Evolutionary conservation across 2,329 filamentous ascomycete species (phyloP).

Genomic region (Trematosphaeria pertusa): DNA sequence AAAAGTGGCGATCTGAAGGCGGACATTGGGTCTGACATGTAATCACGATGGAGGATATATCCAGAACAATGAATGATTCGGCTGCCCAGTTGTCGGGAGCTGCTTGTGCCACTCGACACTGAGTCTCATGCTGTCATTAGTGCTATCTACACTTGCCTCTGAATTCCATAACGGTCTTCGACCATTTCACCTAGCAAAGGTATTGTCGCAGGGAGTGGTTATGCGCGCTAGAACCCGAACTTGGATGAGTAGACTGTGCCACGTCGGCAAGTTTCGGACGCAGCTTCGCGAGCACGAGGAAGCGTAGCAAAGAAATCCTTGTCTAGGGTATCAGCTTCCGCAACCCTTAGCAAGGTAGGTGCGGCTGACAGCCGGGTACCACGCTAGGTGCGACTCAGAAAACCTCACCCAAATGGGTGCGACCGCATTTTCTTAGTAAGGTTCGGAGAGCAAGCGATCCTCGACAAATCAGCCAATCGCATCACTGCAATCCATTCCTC

Average conservation of each 20-base stretch:
- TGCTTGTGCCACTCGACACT: background rate
- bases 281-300: background rate
- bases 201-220: background rate
- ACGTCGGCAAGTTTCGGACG: background rate
- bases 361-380: background rate
- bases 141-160: background rate
- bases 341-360: constrained; percentile 1
- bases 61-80: constrained; percentile 2
- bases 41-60: background rate
- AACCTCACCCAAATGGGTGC: background rate
- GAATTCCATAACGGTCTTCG: background rate
- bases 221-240: background rate
- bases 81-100: background rate
- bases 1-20: constrained; percentile 3
- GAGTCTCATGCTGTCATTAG: background rate
- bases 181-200: background rate
- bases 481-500: constrained; percentile 1
- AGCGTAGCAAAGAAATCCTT: constrained; percentile 2
- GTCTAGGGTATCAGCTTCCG: constrained; percentile 1
- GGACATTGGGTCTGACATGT: background rate
- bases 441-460: background rate
- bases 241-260: background rate
- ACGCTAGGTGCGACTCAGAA: constrained; percentile 1
- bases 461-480: background rate
- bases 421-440: constrained; percentile 1